Conservation (phyloP, 768 basidiomycete species). For the Suillus occidentalis region DNA sequence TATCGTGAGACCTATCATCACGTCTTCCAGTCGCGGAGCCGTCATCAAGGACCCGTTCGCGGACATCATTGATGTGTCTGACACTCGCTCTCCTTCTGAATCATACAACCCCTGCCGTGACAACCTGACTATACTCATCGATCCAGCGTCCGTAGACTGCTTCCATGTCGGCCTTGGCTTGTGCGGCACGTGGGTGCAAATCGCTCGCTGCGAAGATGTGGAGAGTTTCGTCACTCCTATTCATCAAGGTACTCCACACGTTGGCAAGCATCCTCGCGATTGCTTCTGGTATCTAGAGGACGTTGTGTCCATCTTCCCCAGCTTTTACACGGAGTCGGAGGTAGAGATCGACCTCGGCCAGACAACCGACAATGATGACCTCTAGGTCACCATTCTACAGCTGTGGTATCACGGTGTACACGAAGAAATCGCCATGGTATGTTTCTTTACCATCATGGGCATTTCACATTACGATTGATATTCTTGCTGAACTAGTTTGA, state of each 20-base stretch:
- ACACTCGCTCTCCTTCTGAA: conserved; percentile 27
- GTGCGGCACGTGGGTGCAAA: conserved; percentile 37
- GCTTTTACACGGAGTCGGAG: conserved; percentile 40
- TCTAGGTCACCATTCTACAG: background rate
- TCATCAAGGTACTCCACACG: background rate
- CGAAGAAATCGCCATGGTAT: background rate
- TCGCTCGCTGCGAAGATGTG: conserved; percentile 19
- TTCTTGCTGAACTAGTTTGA: background rate
- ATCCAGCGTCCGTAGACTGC: conserved; percentile 12
- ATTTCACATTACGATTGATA: background rate
- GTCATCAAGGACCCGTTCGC: conserved; percentile 13
- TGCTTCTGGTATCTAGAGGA: conserved; percentile 61
- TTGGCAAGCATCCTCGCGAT: conserved; percentile 11
- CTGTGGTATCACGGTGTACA: background rate
- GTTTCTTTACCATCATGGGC: background rate
- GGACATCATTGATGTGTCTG: conserved; percentile 1
- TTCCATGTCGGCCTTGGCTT: conserved; percentile 33
- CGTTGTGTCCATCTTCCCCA: conserved; percentile 48
- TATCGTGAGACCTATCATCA: conserved; percentile 35
- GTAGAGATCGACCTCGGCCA: conserved; percentile 2
- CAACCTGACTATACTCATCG: conserved; percentile 31
- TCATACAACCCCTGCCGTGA: conserved; percentile 41
- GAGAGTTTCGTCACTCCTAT: background rate
- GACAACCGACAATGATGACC: background rate
- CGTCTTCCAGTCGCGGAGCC: conserved; percentile 29